These are phyloP conservation scores for Mucor irregularis DNA, from an alignment of 371 early-diverging fungal species.

Conservation along the genomic window DNA sequence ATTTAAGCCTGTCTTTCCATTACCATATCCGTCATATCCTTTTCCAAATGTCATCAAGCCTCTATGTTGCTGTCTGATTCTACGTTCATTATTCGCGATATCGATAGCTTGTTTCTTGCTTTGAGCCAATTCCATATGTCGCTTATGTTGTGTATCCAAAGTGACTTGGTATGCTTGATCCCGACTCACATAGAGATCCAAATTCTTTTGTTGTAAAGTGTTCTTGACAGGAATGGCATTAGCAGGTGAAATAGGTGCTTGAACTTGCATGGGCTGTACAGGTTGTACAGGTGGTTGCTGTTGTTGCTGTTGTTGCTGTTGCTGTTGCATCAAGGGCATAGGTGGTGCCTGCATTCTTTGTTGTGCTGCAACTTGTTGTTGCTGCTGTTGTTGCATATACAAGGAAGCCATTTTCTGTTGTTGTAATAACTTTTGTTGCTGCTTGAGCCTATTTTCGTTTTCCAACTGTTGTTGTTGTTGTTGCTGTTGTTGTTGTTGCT, in stretches of 20 bases:
- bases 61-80: conserved; percentile 28
- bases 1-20: conserved; percentile 20
- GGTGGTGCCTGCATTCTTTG: too few relatives aligned
- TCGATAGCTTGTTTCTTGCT: conserved; percentile 45
- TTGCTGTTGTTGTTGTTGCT: not conserved
- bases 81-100: conserved; percentile 26
- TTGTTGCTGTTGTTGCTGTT: not conserved
- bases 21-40: conserved; percentile 44
- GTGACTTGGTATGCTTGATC: conserved; percentile 42
- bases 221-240: conserved; percentile 2
- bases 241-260: not conserved
- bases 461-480: not conserved
- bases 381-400: not conserved
- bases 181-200: conserved; percentile 29
- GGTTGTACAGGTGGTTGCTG: not conserved
- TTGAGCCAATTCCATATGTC: conserved; percentile 43
- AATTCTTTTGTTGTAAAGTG: conserved; percentile 12
- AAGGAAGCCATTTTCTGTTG: not conserved
- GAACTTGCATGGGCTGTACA: not conserved
- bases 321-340: not conserved
- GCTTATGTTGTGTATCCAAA: conserved; percentile 39
- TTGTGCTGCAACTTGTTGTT: not conserved
- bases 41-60: conserved; percentile 36
- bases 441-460: not conserved
- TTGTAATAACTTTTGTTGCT: not conserved